phyloP scores from a whole-genome alignment of 2,329 filamentous ascomycete species.

The Pleurostoma richardsiae region DNA sequence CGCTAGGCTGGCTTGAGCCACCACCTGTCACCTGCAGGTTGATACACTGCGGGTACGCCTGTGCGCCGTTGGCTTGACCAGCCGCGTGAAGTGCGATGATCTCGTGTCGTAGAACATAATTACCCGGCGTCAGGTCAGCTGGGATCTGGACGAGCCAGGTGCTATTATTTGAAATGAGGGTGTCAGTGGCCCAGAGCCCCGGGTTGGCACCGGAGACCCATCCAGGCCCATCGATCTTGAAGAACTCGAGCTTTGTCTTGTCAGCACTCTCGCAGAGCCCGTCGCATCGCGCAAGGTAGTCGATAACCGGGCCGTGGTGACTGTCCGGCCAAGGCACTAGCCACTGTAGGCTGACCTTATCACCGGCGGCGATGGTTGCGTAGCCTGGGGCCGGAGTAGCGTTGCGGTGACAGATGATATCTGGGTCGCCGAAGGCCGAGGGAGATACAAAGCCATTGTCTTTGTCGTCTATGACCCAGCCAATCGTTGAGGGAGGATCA shows the following conservation, averaged over 20 bases:
- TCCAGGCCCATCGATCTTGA: slow-evolving; percentile 59
- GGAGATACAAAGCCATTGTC: slow-evolving; percentile 37
- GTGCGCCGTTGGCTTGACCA: slow-evolving; percentile 29
- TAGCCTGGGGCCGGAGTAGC: slow-evolving; percentile 24
- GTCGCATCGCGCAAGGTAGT: slow-evolving; percentile 57
- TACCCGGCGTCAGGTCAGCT: slow-evolving; percentile 29
- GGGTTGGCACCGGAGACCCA: slow-evolving; percentile 36
- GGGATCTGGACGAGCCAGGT: slow-evolving; percentile 38
- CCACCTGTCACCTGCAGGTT: slow-evolving; percentile 41
- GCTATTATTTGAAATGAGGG: slow-evolving; percentile 38
- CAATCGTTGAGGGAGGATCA: slow-evolving; percentile 5
- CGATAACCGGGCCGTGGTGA: slow-evolving; percentile 48
- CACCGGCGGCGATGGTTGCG: slow-evolving; percentile 26
- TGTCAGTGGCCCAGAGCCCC: slow-evolving; percentile 48
- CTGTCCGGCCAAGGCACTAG: slow-evolving; percentile 6
- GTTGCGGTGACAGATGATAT: slow-evolving; percentile 31
- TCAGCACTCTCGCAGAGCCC: slow-evolving; percentile 50
- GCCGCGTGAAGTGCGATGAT: slow-evolving; percentile 40
- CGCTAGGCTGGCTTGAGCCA: slow-evolving; percentile 31
- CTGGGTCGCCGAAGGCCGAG: slow-evolving; percentile 22
- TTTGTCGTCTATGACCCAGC: slow-evolving; percentile 4
- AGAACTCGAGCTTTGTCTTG: slow-evolving; percentile 49
- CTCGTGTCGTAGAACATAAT: slow-evolving; percentile 41
- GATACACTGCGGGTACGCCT: slow-evolving; percentile 45
- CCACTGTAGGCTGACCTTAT: slow-evolving; percentile 17